These are phyloP conservation scores for Tetraselmis striata DNA, from an alignment of 139 green algal species.

Conservation along the genomic window DNA sequence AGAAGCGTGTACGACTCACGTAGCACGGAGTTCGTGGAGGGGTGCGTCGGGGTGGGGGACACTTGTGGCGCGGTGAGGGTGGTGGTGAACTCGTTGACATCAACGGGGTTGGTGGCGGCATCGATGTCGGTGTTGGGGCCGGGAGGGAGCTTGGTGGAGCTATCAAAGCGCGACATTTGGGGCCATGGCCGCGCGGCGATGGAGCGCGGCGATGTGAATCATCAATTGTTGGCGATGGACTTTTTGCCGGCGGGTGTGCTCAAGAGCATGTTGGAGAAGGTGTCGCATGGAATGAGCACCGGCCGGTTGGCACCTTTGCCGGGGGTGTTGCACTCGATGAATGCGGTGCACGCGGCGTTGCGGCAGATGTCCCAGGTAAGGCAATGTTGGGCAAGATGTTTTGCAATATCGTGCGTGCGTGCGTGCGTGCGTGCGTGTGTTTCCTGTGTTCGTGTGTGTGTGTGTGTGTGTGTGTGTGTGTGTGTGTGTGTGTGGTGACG, in stretches of 20 bases:
- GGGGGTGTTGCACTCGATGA: neutral
- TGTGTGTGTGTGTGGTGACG: no score
- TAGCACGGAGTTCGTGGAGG: constrained; percentile 15
- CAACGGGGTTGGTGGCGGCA: constrained; percentile 63
- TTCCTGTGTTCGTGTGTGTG: no score
- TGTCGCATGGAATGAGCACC: neutral
- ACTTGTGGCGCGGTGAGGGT: constrained; percentile 43
- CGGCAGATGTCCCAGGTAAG: neutral
- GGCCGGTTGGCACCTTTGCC: neutral
- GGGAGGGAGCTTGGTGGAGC: constrained; percentile 69
- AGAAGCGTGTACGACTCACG: constrained; percentile 13
- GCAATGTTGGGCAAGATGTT: no score
- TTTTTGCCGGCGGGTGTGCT: constrained; percentile 54
- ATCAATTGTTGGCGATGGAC: constrained; percentile 74
- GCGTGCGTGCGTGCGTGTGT: no score
- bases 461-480: no score
- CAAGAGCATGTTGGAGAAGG: neutral
- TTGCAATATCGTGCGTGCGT: no score
- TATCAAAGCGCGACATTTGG: constrained; percentile 88
- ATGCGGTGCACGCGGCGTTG: neutral
- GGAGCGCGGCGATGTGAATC: constrained; percentile 69
- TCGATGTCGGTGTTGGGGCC: constrained; percentile 38
- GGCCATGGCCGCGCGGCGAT: constrained; percentile 10
- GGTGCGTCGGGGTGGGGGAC: neutral
- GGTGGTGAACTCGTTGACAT: constrained; percentile 77